Conservation (phyloP, 176 grass and related monocot genomes). For the Aegilops umbellulata region DNA sequence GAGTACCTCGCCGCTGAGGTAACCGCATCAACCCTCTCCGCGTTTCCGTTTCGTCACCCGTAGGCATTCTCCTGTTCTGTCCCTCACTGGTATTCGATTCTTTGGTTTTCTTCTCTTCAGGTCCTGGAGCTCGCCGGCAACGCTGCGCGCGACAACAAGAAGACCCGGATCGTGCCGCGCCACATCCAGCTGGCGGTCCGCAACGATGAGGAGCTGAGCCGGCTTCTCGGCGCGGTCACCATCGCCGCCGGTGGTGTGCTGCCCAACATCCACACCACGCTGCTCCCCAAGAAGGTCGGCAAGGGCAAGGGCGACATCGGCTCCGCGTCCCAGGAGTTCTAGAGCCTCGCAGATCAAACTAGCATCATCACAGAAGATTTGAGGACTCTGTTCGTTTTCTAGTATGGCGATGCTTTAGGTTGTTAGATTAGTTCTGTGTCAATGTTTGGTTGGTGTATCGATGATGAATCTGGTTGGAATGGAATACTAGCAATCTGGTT, state of each 20-base stretch:
- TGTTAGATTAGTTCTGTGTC: background rate
- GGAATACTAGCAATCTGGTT: background rate
- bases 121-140: constrained; percentile 62
- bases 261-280: constrained; percentile 48
- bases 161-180: constrained; percentile 58
- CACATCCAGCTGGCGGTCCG: constrained; percentile 66
- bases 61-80: background rate
- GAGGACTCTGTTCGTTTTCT: background rate
- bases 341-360: background rate
- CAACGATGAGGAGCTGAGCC: constrained; percentile 65
- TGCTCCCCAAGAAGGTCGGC: constrained; percentile 52
- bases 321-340: constrained; percentile 63
- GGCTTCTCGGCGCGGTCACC: constrained; percentile 40
- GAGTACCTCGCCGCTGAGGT: constrained; percentile 90
- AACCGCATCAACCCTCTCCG: background rate
- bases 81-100: background rate
- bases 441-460: background rate
- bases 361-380: background rate
- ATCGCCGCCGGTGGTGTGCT: constrained; percentile 51
- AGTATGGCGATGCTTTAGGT: background rate
- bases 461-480: constrained; percentile 9
- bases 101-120: background rate
- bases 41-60: background rate
- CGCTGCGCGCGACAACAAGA: constrained; percentile 71
- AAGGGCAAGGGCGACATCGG: constrained; percentile 54